Evolutionary conservation across 352 stramenopile genomes (phyloP).

Genomic region (Phytopythium cucurbitacearum): DNA sequence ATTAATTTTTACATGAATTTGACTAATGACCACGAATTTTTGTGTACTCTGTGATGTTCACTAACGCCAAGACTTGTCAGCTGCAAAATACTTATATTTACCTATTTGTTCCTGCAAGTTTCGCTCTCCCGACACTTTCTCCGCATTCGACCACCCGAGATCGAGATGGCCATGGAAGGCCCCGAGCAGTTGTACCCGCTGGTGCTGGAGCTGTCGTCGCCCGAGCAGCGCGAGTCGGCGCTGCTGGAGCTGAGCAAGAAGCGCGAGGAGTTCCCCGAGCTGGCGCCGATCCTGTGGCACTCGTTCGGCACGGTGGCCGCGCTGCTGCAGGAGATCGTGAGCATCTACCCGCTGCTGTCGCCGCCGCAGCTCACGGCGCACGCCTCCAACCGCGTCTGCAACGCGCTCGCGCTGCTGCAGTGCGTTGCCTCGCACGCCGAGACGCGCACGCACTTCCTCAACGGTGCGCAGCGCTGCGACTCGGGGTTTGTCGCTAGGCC

Average conservation of each 20-base stretch:
- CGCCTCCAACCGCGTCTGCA: slow-evolving; percentile 97
- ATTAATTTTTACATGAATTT: too few species aligned
- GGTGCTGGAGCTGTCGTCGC: slow-evolving; percentile 92
- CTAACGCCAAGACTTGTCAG: too few species aligned
- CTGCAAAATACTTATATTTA: too few species aligned
- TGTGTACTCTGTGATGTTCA: too few species aligned
- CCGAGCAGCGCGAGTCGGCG: slow-evolving; percentile 94
- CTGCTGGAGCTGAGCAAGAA: slow-evolving; percentile 98
- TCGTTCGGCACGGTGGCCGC: slow-evolving; percentile 96
- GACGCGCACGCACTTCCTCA: slow-evolving; percentile 96
- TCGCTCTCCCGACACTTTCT: neutral
- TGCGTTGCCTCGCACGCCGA: slow-evolving; percentile 97
- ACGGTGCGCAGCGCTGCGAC: slow-evolving; percentile 29
- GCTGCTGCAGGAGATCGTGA: slow-evolving; percentile 98
- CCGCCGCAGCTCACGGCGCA: slow-evolving; percentile 96
- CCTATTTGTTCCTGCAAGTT: too few species aligned
- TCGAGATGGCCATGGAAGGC: slow-evolving; percentile 30
- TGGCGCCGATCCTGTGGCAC: slow-evolving; percentile 98
- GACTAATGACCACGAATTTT: too few species aligned
- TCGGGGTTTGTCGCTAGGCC: neutral
- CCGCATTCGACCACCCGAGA: neutral
- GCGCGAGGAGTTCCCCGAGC: slow-evolving; percentile 95
- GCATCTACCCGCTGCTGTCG: slow-evolving; percentile 97
- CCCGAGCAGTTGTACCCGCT: slow-evolving; percentile 85
- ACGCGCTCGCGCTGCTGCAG: slow-evolving; percentile 97